phyloP scores from a whole-genome alignment of 371 early-diverging fungal species.

The Phascolomyces articulosus region DNA sequence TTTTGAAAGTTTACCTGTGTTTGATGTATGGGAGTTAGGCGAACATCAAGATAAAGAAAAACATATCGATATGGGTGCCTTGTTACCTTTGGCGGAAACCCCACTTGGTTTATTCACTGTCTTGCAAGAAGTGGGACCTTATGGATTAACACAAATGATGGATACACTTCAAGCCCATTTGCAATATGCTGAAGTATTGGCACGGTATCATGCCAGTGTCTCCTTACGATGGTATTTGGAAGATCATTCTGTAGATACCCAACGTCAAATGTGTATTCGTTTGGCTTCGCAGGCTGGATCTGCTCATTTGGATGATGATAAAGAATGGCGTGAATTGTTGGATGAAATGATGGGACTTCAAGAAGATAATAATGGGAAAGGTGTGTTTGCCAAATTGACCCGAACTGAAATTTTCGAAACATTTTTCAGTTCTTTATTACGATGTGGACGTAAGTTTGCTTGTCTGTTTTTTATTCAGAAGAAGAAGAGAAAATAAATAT shows the following conservation, averaged over 20 bases:
- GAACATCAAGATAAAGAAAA: conserved; percentile 19
- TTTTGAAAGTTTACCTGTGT: conserved; percentile 68
- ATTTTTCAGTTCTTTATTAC: conserved; percentile 67
- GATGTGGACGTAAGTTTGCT: conserved; percentile 66
- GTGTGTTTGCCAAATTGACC: conserved; percentile 59
- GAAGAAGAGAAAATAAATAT: too few species aligned
- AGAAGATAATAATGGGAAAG: conserved; percentile 43
- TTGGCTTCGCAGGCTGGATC: conserved; percentile 70
- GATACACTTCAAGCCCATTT: conserved; percentile 68
- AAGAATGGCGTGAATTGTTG: conserved; percentile 71
- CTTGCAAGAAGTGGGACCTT: conserved; percentile 49
- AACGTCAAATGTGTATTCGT: conserved; percentile 63
- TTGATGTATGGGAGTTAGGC: conserved; percentile 47
- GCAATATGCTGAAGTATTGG: conserved; percentile 65
- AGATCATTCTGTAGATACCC: conserved; percentile 46
- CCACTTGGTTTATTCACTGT: conserved; percentile 39
- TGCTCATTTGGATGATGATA: conserved; percentile 62
- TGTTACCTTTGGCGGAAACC: conserved; percentile 22
- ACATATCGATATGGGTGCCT: conserved; percentile 29
- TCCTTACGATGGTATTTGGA: conserved; percentile 65
- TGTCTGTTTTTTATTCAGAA: too few species aligned
- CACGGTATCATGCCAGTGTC: conserved; percentile 62
- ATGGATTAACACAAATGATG: conserved; percentile 60
- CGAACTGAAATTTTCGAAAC: conserved; percentile 67
- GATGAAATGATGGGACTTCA: conserved; percentile 69